Conservation (phyloP, 495 filamentous ascomycete genomes). For the Penicillium antarcticum region DNA sequence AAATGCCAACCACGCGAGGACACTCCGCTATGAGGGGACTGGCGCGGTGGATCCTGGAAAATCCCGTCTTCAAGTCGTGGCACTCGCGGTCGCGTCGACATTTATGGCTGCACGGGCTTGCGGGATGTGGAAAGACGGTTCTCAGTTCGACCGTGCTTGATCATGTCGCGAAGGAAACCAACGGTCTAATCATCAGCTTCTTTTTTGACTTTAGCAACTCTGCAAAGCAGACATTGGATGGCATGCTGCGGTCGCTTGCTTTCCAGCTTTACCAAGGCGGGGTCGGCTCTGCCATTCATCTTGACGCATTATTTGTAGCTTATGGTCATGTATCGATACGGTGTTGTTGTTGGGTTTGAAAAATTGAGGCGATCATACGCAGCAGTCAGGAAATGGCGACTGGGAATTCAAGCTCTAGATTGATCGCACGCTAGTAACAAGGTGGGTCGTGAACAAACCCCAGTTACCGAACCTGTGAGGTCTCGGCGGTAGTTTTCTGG, state of each 20-base stretch:
- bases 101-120: conserved; percentile 18
- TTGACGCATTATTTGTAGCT: conserved; percentile 10
- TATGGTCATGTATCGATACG: too few species aligned
- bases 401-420: too few species aligned
- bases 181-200: conserved; percentile 16
- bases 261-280: conserved; percentile 20
- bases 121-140: conserved; percentile 25
- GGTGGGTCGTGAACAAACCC: too few species aligned
- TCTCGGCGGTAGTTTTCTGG: too few species aligned
- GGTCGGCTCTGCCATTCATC: conserved; percentile 5
- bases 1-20: conserved; percentile 16
- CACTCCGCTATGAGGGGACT: conserved; percentile 15
- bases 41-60: conserved; percentile 15
- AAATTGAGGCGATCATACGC: too few species aligned
- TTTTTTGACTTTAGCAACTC: conserved; percentile 30
- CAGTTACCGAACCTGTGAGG: too few species aligned
- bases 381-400: too few species aligned
- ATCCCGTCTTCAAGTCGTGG: conserved; percentile 14
- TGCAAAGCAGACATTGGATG: conserved; percentile 21
- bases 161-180: conserved; percentile 10
- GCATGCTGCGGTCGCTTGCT: conserved; percentile 24
- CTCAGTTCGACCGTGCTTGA: conserved; percentile 22
- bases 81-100: conserved; percentile 12
- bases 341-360: too few species aligned
- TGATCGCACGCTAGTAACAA: too few species aligned